These are phyloP conservation scores for Trichothecium sympodiale DNA, from an alignment of 2,329 filamentous ascomycete genomes.

Conservation along the genomic window DNA sequence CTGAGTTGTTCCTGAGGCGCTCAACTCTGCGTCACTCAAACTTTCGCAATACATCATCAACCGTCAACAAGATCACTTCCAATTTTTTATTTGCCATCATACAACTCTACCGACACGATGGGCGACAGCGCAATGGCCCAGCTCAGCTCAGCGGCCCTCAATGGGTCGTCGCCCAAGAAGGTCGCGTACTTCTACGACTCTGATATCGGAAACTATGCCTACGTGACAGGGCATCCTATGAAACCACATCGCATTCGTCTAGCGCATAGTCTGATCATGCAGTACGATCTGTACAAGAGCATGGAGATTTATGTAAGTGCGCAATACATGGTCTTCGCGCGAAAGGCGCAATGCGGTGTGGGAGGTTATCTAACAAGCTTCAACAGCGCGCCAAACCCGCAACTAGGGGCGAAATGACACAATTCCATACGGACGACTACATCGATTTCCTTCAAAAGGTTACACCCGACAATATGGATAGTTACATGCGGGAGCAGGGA, in stretches of 20 bases:
- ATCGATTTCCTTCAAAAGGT: slow-evolving; percentile 92
- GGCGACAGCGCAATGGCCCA: slow-evolving; percentile 24
- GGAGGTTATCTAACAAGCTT: slow-evolving; percentile 20
- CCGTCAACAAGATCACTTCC: too few species aligned
- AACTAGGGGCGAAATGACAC: slow-evolving; percentile 77
- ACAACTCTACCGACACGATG: slow-evolving; percentile 15
- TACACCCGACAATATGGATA: slow-evolving; percentile 97
- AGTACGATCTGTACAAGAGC: slow-evolving; percentile 89
- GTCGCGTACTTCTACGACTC: slow-evolving; percentile 98
- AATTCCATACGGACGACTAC: slow-evolving; percentile 93
- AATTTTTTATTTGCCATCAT: too few species aligned
- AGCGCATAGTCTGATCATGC: slow-evolving; percentile 91
- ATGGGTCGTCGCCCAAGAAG: slow-evolving; percentile 52
- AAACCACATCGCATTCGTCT: slow-evolving; percentile 93
- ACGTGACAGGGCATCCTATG: slow-evolving; percentile 95
- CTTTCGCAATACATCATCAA: too few species aligned
- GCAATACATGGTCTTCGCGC: not conserved
- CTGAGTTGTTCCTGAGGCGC: too few species aligned
- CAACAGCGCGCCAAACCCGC: slow-evolving; percentile 71
- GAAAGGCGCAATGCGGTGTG: not conserved
- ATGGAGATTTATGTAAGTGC: slow-evolving; percentile 87
- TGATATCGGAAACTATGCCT: slow-evolving; percentile 96
- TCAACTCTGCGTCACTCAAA: too few species aligned
- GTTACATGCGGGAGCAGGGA: slow-evolving; percentile 77
- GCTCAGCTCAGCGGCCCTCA: slow-evolving; percentile 35